phyloP scores from a whole-genome alignment of 768 basidiomycete genomes.

The Leucocoprinus sp. region DNA sequence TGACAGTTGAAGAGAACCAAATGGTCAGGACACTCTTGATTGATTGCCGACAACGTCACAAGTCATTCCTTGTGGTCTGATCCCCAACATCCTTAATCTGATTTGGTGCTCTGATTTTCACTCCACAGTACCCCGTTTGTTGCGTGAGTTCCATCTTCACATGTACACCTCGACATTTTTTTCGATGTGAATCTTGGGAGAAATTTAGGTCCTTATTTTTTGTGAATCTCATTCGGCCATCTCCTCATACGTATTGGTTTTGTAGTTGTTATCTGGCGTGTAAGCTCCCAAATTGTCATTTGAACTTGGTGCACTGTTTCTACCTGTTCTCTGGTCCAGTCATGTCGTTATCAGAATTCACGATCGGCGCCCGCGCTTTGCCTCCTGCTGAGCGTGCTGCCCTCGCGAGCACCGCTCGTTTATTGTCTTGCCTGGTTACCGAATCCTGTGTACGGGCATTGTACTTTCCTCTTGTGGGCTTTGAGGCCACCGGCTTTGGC shows the following conservation, averaged over 20 bases:
- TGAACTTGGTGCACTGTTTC: neutral
- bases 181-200: neutral
- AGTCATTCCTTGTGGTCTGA: neutral
- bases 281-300: neutral
- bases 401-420: conserved; percentile 40
- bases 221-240: neutral
- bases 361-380: conserved; percentile 3
- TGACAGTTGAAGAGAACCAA: neutral
- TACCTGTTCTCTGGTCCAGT: too few relatives aligned
- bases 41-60: neutral
- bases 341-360: conserved; percentile 8
- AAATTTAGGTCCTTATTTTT: neutral
- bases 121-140: neutral
- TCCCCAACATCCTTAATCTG: neutral
- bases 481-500: conserved; percentile 30
- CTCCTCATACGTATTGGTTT: neutral
- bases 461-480: conserved; percentile 31
- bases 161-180: neutral
- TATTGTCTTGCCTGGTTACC: conserved; percentile 51
- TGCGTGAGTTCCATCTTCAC: conserved; percentile 3
- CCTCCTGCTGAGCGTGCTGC: conserved; percentile 32
- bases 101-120: conserved; percentile 4
- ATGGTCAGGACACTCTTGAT: neutral
- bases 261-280: neutral
- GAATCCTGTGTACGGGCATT: conserved; percentile 44